Evolutionary conservation across 306 rosid genomes (phyloP), one percentile per base, ranked within the genome.

Genomic region (Sechiopsis laciniata): DNA sequence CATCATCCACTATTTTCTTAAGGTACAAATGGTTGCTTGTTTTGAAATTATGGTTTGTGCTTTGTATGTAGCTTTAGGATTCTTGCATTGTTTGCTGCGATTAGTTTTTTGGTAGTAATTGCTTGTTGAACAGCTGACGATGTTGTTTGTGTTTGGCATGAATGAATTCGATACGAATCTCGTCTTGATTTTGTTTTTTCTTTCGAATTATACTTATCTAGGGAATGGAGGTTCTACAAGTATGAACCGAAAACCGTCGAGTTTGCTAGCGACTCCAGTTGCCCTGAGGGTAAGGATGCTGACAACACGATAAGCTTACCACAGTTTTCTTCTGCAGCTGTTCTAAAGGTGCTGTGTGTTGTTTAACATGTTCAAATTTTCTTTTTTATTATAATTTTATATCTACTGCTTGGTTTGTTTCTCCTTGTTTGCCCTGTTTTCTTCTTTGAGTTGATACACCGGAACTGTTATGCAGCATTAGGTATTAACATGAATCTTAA

Each of bases 141-240:
- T 26, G 29, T 26, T 26, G 29, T 26, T 26, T 26, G 29, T 26
- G 29, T 26, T 26, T 26, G 29, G 29, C 29, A 1, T 26, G 29
- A 26, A 26, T 26, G 29, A 26, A 26, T 26, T 26, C 2, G 29
- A 26, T 26, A 26, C 1, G 9, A 24, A 53, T 68, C 13, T 69
- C 42, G 10, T 13, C 58, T 52, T 54, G 10, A 14, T 54, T 55
- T 60, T 55, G 2, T 37, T 2, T 1, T 37, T 3, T 37, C 42
- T 37, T 29, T 72, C 17, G 37, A 32, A 1, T 32, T 3, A 32
- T 32, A 3, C 37, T 32, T 46, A 26, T 1, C 2, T 76, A 90
- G 96, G 82, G 92, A 91, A 83, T 94, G 98, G 95, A 90, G 75
- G 60, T 81, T 81, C 80, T 94, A 86, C 77, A 80, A 79, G 45